Evolutionary conservation across 2,329 filamentous ascomycete genomes (phyloP), one percentile per base, ranked within the genome.

Genomic region (Fusarium ramigenum): DNA sequence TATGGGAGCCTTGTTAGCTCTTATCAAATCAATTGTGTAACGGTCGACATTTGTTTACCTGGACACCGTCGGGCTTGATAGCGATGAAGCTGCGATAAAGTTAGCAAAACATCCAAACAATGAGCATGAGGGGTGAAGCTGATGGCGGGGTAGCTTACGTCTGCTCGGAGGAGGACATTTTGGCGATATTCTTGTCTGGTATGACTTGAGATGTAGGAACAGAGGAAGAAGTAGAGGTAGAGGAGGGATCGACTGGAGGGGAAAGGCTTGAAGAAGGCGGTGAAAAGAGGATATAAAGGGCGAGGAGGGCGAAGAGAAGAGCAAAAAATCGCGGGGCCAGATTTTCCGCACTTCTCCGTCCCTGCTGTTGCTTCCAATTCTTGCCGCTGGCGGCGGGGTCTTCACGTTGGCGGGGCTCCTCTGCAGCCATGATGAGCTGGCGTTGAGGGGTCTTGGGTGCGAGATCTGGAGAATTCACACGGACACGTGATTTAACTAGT

Each of bases 41-140:
- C 14, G 32, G 34, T 34, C 40, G 57, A 65, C 34, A 57, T 49
- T 43, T 73, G 69, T 87, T 79, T 92, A 97, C 95, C 92, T 98
- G 96, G 88, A 98, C 96, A 86, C 96, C 96, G 88, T 98, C 96
- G 81, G 96, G 96, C 95, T 99, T 99, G 91, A 99, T 94, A 84
- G 96, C 96, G 91, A 98, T 98, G 93, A 98, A 98, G 89, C 96
- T 98, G 82, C 79, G 78, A 63, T 70, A 69, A 47, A 60, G 76
- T 82, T 65, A 82, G 76, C 43, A 74, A 72, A 65, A 39, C 37
- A 57, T 62, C 42, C 58, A 57, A 16, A 60, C 70, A 77, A 67
- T 73, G 75, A 75, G 75, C 63, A 72, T 61, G 50, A 36, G 50
- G 30, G 36, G 34, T 58, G 43, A 43, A 57, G 50, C 36, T 57